A percentile compares a stretch with the other conserved stretches of the same genome.
Evolutionary conservation across 495 filamentous ascomycete species (phyloP).

Genomic region (Trichodelitschia bisporula): DNA sequence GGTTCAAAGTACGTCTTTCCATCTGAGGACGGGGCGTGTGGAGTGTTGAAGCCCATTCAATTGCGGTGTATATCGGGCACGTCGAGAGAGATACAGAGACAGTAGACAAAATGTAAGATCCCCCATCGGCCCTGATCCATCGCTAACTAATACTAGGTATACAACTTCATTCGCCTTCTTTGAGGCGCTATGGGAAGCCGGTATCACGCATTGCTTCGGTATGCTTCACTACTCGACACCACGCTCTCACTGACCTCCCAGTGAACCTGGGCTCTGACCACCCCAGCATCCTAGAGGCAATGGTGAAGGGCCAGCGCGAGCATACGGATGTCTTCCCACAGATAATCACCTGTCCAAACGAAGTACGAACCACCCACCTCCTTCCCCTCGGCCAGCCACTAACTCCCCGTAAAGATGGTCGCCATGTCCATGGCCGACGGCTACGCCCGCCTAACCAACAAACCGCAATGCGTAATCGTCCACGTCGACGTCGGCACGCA

Average conservation of each 20-base stretch:
- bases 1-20: too few relatives aligned
- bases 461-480: conserved; percentile 79
- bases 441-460: conserved; percentile 64
- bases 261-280: conserved; percentile 93
- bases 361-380: conserved; percentile 21
- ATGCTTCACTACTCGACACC: neutral
- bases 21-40: too few relatives aligned
- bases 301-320: conserved; percentile 62
- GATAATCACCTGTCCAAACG: conserved; percentile 86
- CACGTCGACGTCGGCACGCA: conserved; percentile 96
- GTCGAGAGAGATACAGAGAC: too few relatives aligned
- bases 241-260: conserved; percentile 23
- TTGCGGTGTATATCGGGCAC: too few relatives aligned
- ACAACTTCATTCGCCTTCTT: conserved; percentile 78
- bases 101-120: too few relatives aligned
- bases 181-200: conserved; percentile 80
- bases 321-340: conserved; percentile 44
- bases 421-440: conserved; percentile 93
- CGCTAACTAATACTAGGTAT: conserved; percentile 17
- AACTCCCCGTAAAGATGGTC: conserved; percentile 46
- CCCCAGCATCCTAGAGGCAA: conserved; percentile 83
- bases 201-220: conserved; percentile 34
- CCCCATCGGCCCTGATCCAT: too few relatives aligned
- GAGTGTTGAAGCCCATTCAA: too few relatives aligned
- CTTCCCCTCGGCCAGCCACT: neutral